A percentile compares a stretch with the other conserved stretches of the same genome.
Evolutionary conservation across 2,329 filamentous ascomycete species (phyloP).

Genomic region (Fusarium ambrosium): DNA sequence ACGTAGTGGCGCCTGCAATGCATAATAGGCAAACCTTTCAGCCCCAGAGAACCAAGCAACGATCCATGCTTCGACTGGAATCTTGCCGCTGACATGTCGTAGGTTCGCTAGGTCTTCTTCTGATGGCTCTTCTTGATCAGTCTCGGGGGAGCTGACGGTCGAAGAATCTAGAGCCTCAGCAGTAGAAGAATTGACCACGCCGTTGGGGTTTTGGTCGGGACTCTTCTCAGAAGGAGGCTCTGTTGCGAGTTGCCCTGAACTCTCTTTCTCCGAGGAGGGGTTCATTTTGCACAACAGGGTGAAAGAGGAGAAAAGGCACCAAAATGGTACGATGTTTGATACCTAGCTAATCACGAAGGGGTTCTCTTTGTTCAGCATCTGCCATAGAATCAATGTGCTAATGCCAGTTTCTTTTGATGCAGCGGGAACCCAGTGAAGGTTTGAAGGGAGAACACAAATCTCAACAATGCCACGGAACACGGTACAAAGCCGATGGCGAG

Average conservation of each 20-base stretch:
- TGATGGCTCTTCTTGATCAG: not conserved
- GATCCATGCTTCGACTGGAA: constrained; percentile 2
- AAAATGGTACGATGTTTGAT: not conserved
- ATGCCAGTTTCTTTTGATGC: not conserved
- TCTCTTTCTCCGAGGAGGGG: not conserved
- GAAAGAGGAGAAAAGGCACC: not conserved
- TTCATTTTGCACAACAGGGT: not conserved
- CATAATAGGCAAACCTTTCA: constrained; percentile 6
- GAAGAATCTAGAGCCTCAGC: not conserved
- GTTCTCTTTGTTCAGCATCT: not conserved
- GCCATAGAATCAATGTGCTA: not conserved
- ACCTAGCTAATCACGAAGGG: not conserved
- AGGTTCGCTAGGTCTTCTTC: not conserved
- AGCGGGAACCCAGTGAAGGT: not conserved
- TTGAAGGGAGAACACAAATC: not conserved
- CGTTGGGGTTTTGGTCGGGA: not conserved
- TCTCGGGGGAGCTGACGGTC: not conserved
- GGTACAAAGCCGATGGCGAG: not conserved
- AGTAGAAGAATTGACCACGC: not conserved
- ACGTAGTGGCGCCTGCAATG: not conserved
- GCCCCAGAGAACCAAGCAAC: constrained; percentile 7
- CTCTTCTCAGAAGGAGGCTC: not conserved
- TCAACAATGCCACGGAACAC: not conserved
- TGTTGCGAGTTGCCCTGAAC: not conserved
- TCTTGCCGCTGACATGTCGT: not conserved